These are phyloP conservation scores for Annulohypoxylon stygium DNA, from an alignment of 495 filamentous ascomycete species.

Conservation along the genomic window DNA sequence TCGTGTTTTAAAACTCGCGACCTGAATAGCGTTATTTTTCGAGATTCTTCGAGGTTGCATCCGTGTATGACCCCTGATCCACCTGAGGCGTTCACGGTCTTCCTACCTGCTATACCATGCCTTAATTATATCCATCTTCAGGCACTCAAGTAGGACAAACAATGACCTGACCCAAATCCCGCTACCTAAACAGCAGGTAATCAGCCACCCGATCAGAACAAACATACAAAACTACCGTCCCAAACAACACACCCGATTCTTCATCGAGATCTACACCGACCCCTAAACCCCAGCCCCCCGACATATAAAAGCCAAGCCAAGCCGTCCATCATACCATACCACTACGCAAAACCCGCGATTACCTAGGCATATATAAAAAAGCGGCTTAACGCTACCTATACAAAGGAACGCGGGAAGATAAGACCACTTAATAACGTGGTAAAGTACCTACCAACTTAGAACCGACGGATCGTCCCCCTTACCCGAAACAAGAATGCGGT, in stretches of 20 bases:
- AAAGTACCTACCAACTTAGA: background rate
- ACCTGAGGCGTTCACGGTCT: background rate
- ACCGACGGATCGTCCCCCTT: background rate
- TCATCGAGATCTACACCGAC: conserved; percentile 2
- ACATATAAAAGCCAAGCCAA: background rate
- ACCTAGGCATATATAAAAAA: background rate
- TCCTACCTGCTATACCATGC: background rate
- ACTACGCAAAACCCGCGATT: background rate
- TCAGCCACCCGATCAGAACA: background rate
- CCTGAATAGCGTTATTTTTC: background rate
- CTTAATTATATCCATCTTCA: background rate
- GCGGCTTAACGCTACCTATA: too few species aligned
- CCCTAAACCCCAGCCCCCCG: background rate
- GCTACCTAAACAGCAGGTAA: too few species aligned
- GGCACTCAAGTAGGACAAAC: too few species aligned
- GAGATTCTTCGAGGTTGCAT: background rate
- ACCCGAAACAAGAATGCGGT: conserved; percentile 10
- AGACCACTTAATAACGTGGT: too few species aligned
- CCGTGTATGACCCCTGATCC: background rate
- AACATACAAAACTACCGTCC: background rate
- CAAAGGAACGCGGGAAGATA: background rate
- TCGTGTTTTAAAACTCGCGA: background rate
- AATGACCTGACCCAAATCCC: too few species aligned
- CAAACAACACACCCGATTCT: background rate
- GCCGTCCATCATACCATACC: too few species aligned